Evolutionary conservation across 2,329 filamentous ascomycete genomes (phyloP).

Genomic region (Fusarium secorum): DNA sequence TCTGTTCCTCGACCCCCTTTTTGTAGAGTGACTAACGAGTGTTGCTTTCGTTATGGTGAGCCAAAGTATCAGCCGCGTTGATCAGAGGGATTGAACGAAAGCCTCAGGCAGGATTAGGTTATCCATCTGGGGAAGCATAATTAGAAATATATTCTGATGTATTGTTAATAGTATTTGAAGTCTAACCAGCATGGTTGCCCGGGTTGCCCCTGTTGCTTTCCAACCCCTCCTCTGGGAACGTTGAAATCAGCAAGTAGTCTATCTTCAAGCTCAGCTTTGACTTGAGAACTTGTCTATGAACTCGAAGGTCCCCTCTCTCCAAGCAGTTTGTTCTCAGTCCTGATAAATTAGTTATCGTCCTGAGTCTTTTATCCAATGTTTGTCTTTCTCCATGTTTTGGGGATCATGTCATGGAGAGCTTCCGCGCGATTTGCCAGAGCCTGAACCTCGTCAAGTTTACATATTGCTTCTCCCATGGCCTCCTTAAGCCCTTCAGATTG

Average conservation of each 20-base stretch:
- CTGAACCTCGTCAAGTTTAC: background rate
- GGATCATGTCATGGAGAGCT: background rate
- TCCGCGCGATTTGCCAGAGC: background rate
- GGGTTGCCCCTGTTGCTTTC: background rate
- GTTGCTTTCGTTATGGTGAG: background rate
- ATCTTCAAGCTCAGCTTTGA: background rate
- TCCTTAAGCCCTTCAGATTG: background rate
- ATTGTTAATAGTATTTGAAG: background rate
- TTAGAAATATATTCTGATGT: background rate
- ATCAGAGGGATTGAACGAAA: background rate
- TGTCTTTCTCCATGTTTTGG: background rate
- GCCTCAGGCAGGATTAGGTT: background rate
- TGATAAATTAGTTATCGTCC: background rate
- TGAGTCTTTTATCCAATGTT: background rate
- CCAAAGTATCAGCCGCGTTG: background rate
- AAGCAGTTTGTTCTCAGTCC: background rate
- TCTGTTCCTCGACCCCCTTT: background rate
- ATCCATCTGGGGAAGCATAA: background rate
- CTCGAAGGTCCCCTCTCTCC: background rate
- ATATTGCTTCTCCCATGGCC: background rate
- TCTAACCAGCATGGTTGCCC: background rate
- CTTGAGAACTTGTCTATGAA: background rate
- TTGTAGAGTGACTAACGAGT: background rate
- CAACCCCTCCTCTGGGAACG: background rate
- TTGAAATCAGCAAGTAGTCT: background rate